Conservation (phyloP, 495 filamentous ascomycete genomes). For the Pseudevernia furfuracea region DNA sequence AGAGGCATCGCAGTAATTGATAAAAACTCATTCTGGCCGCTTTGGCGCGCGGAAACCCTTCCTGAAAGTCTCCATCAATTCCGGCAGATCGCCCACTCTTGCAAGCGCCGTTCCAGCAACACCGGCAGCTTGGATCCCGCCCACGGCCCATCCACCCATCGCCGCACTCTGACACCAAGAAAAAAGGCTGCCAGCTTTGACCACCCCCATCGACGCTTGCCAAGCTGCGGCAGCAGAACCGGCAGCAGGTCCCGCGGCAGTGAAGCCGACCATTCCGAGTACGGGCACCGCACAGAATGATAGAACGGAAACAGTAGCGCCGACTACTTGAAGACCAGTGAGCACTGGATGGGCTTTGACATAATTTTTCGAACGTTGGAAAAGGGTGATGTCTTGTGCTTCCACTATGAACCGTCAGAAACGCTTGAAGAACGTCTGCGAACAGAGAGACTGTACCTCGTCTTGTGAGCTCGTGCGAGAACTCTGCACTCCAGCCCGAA, state of each 20-base stretch:
- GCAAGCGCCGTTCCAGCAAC: too few species aligned
- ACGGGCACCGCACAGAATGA: constrained; percentile 13
- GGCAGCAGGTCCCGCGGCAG: constrained; percentile 17
- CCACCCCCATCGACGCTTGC: constrained; percentile 28
- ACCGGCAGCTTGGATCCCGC: too few species aligned
- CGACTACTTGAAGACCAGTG: constrained; percentile 5
- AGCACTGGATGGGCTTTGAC: constrained; percentile 6
- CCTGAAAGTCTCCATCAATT: too few species aligned
- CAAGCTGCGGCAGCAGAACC: constrained; percentile 19
- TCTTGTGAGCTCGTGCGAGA: constrained; percentile 14
- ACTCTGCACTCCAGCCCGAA: constrained; percentile 22
- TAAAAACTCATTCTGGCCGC: too few species aligned
- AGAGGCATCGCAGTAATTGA: too few species aligned
- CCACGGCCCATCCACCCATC: too few species aligned
- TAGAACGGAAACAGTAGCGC: constrained; percentile 1
- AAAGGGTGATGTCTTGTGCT: neutral
- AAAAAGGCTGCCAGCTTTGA: neutral
- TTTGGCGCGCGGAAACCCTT: too few species aligned
- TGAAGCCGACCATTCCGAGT: constrained; percentile 18
- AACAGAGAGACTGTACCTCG: constrained; percentile 3
- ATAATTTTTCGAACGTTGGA: neutral
- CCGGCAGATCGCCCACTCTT: too few species aligned
- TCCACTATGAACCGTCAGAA: constrained; percentile 4
- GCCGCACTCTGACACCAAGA: neutral
- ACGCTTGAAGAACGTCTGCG: neutral